phyloP scores from a whole-genome alignment of 768 basidiomycete genomes.

The Suillus plorans region DNA sequence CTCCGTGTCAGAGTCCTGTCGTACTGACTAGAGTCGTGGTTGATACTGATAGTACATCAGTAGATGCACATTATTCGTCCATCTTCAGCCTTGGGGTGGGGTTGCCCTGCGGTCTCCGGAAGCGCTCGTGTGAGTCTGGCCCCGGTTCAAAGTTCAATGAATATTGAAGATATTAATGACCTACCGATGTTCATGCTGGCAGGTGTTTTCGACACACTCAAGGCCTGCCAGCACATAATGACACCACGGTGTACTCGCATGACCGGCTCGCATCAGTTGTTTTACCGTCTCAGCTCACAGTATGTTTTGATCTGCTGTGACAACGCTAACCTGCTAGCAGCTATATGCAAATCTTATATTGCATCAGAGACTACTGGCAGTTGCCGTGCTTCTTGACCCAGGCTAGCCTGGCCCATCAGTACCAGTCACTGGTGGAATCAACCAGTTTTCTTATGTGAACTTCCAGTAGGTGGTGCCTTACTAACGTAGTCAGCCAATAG shows the following conservation, averaged over 20 bases:
- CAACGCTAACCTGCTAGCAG: neutral
- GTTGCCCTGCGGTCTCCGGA: neutral
- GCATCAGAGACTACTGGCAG: neutral
- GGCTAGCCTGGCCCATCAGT: too few species aligned
- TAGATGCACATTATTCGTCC: neutral
- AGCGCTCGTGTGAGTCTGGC: neutral
- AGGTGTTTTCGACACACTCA: neutral
- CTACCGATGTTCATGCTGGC: neutral
- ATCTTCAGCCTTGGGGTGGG: neutral
- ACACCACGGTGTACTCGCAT: neutral
- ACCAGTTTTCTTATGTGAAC: too few species aligned
- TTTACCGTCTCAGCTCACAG: neutral
- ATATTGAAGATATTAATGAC: neutral
- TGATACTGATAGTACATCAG: neutral
- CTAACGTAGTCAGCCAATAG: too few species aligned
- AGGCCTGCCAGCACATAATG: neutral
- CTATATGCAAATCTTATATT: neutral
- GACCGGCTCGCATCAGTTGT: neutral
- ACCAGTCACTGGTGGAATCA: too few species aligned
- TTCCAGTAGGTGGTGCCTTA: too few species aligned
- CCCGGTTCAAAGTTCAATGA: neutral
- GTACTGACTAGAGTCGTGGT: neutral
- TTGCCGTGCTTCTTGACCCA: neutral
- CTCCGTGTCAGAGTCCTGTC: neutral
- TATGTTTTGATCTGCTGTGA: neutral